These are phyloP conservation scores for Bacterosira constricta DNA, from an alignment of 108 stramenopile genomes.

Conservation along the genomic window DNA sequence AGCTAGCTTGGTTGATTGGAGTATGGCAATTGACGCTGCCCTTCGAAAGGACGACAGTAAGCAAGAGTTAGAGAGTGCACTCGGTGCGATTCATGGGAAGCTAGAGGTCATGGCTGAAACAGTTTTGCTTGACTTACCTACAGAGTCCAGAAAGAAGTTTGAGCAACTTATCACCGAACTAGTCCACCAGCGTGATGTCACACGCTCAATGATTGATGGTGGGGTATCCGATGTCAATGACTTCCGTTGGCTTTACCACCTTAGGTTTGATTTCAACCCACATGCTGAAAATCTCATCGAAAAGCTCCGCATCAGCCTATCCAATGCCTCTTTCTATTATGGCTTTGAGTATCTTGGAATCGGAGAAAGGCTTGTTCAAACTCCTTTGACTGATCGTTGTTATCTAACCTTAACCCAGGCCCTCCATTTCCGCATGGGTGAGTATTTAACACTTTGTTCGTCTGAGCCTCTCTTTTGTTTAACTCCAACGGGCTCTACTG, in stretches of 20 bases:
- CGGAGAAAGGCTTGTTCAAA: slow-evolving; percentile 97
- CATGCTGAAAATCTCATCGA: slow-evolving; percentile 69
- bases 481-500: neutral
- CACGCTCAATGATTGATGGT: slow-evolving; percentile 77
- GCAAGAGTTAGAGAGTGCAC: slow-evolving; percentile 45
- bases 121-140: slow-evolving; percentile 85
- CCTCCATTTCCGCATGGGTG: slow-evolving; percentile 95
- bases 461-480: neutral
- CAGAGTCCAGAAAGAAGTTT: slow-evolving; percentile 92
- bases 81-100: slow-evolving; percentile 64
- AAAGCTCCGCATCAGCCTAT: slow-evolving; percentile 85
- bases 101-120: slow-evolving; percentile 92
- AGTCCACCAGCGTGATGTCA: slow-evolving; percentile 97
- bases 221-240: slow-evolving; percentile 69
- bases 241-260: slow-evolving; percentile 93
- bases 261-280: slow-evolving; percentile 90
- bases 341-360: slow-evolving; percentile 99
- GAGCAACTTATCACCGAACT: slow-evolving; percentile 99
- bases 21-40: slow-evolving; percentile 84
- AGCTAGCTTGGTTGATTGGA: slow-evolving; percentile 93
- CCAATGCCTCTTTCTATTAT: slow-evolving; percentile 94
- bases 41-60: slow-evolving; percentile 58
- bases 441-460: neutral
- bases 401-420: slow-evolving; percentile 98
- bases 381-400: slow-evolving; percentile 97